Percentiles rank a stretch among this genome's conserved stretches.
These are phyloP conservation scores for Trichoderma asperelloides DNA, from an alignment of 495 filamentous ascomycete species.

Conservation along the genomic window DNA sequence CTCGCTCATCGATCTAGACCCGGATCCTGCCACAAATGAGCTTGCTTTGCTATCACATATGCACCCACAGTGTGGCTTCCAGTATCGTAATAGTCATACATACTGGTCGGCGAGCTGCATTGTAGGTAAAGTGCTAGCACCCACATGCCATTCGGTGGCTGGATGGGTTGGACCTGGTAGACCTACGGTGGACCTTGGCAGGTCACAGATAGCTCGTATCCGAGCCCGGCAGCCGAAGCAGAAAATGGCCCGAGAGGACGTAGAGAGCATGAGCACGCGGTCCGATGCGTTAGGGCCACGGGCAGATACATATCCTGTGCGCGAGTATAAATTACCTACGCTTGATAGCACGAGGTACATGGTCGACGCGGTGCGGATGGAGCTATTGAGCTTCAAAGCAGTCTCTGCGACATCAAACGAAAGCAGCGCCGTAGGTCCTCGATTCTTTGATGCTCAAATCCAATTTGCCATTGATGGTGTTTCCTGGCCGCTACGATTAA, in stretches of 20 bases:
- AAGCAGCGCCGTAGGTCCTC: constrained; percentile 19
- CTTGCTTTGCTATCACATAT: constrained; percentile 53
- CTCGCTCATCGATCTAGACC: constrained; percentile 60
- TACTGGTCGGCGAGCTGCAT: constrained; percentile 64
- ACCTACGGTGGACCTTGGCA: constrained; percentile 49
- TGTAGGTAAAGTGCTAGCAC: constrained; percentile 68
- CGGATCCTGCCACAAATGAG: constrained; percentile 45
- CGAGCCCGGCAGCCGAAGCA: constrained; percentile 40
- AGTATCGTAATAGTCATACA: constrained; percentile 56
- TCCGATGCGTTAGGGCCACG: constrained; percentile 56
- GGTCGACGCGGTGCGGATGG: constrained; percentile 55
- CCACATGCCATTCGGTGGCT: constrained; percentile 59
- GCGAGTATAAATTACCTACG: constrained; percentile 47
- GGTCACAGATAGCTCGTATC: constrained; percentile 54
- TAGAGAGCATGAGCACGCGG: constrained; percentile 48
- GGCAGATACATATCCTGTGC: constrained; percentile 47
- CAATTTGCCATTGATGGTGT: constrained; percentile 58
- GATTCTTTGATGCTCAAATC: constrained; percentile 52
- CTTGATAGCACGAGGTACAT: constrained; percentile 27
- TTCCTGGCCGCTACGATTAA: constrained; percentile 52
- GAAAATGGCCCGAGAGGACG: constrained; percentile 41
- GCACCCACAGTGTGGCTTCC: constrained; percentile 57
- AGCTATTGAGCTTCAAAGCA: constrained; percentile 36
- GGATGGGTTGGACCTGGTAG: constrained; percentile 63
- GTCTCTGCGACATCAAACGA: constrained; percentile 4